Evolutionary conservation across 2,329 filamentous ascomycete genomes (phyloP), one percentile per base, ranked within the genome.

Genomic region (Ploettnerulaceae sp.): DNA sequence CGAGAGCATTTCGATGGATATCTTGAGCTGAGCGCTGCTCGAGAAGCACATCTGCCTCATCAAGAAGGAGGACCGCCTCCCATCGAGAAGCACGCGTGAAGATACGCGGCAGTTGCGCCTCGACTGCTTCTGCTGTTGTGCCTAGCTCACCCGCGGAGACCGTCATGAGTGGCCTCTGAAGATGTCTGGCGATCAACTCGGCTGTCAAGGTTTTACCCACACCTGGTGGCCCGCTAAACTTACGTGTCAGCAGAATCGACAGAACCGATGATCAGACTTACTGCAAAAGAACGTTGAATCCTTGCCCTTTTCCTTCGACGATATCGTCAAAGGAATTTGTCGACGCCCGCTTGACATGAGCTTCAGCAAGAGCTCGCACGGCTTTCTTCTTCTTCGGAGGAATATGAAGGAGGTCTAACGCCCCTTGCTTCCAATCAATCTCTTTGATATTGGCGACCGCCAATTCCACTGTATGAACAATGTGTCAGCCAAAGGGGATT

Each of bases 331-430:
- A 44, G 17, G 15, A 41, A 41, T 32, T 2, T n/a, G 15, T 17
- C 14, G 14, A n/a, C 6, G 45, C 29, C 14, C 29, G 45, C 20
- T 40, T 28, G 18, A 34, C 11, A 24, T 37, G 24, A 18, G 46
- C 43, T 28, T 52, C 46, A 1, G 32, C 5, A 33, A 52, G 34
- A 41, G 49, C 46, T 25, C 18, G 7, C 5, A 49, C 29, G 26
- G 18, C 38, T 9, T 60, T 52, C 45, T 56, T 57, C 47, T 57
- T 42, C 51, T 56, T 50, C 20, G 44, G 11, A 29, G 49, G 51
- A 40, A 63, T 60, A 14, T 53, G 35, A 31, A 63, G 34, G 29
- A 28, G 12, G 25, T 42, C 25, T 6, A 55, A 39, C 4, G 36
- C 11, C 14, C 11, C n/a, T 3, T 29, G 14, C 24, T 29, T 14